Conservation (phyloP, 2,329 filamentous ascomycete species). For the Beauveria sp. region DNA sequence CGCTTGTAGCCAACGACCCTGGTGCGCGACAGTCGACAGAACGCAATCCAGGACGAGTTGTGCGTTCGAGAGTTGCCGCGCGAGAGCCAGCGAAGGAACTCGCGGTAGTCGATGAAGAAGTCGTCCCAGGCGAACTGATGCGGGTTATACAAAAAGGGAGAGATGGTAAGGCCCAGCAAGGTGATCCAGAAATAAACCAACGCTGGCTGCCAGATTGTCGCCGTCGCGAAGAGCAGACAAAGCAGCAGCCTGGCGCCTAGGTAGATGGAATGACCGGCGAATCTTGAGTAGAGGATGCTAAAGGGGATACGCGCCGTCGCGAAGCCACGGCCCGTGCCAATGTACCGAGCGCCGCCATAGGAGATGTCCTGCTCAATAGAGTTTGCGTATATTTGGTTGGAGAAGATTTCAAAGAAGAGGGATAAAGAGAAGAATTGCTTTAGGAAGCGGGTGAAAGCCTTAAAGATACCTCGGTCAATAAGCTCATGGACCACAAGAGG, state of each 20-base stretch:
- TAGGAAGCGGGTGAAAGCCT: slow-evolving; percentile 82
- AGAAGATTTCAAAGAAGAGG: slow-evolving; percentile 96
- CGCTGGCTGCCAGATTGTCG: slow-evolving; percentile 85
- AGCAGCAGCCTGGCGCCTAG: slow-evolving; percentile 80
- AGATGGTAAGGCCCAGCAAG: slow-evolving; percentile 77
- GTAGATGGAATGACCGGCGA: slow-evolving; percentile 94
- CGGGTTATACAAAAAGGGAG: slow-evolving; percentile 96
- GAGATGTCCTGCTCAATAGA: slow-evolving; percentile 89
- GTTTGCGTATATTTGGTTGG: slow-evolving; percentile 97
- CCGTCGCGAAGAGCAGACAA: slow-evolving; percentile 92
- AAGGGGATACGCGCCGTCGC: slow-evolving; percentile 97
- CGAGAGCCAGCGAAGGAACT: slow-evolving; percentile 94
- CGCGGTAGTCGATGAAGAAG: slow-evolving; percentile 99
- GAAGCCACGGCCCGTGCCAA: slow-evolving; percentile 98
- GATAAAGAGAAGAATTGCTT: slow-evolving; percentile 95
- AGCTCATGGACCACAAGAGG: slow-evolving; percentile 90
- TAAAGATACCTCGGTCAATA: slow-evolving; percentile 89
- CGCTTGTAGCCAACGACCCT: slow-evolving; percentile 97
- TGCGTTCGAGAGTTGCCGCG: slow-evolving; percentile 95
- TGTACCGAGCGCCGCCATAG: slow-evolving; percentile 94
- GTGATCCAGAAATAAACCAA: slow-evolving; percentile 96
- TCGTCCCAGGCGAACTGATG: slow-evolving; percentile 98
- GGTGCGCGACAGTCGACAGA: slow-evolving; percentile 89
- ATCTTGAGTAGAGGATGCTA: slow-evolving; percentile 91
- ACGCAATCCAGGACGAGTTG: slow-evolving; percentile 94